Percentiles rank a stretch among this genome's conserved stretches.
These are phyloP conservation scores for Globisporangium perplexum DNA, from an alignment of 352 stramenopile genomes.

Conservation along the genomic window DNA sequence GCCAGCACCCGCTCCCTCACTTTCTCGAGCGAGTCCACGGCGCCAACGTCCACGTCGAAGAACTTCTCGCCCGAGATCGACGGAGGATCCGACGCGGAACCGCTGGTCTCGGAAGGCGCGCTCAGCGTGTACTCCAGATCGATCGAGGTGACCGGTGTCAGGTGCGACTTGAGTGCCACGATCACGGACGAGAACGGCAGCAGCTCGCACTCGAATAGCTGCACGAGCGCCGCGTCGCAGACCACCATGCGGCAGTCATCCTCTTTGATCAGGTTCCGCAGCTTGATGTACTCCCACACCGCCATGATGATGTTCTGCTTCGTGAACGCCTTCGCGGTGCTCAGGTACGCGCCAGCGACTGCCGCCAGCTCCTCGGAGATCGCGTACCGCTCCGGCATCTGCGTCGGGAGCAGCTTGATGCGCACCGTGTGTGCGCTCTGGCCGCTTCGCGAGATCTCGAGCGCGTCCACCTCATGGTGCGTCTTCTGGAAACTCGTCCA, in stretches of 20 bases:
- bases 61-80: constrained; percentile 43
- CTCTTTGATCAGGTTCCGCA: constrained; percentile 69
- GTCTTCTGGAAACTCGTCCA: constrained; percentile 79
- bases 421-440: constrained; percentile 50
- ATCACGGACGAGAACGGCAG: constrained; percentile 68
- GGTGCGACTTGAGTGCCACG: constrained; percentile 56
- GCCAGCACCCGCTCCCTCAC: constrained; percentile 26
- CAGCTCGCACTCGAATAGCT: constrained; percentile 61
- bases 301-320: constrained; percentile 74
- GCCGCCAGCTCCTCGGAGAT: constrained; percentile 40
- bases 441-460: constrained; percentile 49
- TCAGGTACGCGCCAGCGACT: constrained; percentile 36
- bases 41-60: constrained; percentile 53
- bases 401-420: constrained; percentile 57
- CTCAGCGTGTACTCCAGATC: constrained; percentile 61
- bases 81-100: constrained; percentile 11
- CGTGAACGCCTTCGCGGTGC: constrained; percentile 37
- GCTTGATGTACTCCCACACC: constrained; percentile 77
- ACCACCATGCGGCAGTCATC: constrained; percentile 71
- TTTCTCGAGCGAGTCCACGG: constrained; percentile 43
- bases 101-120: constrained; percentile 18
- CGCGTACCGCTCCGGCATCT: constrained; percentile 50
- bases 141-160: constrained; percentile 45
- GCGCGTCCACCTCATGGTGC: constrained; percentile 48
- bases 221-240: constrained; percentile 43